A percentile compares a stretch with the other conserved stretches of the same genome.
phyloP scores from a whole-genome alignment of 768 basidiomycete genomes.

The Mrakia blollopis region DNA sequence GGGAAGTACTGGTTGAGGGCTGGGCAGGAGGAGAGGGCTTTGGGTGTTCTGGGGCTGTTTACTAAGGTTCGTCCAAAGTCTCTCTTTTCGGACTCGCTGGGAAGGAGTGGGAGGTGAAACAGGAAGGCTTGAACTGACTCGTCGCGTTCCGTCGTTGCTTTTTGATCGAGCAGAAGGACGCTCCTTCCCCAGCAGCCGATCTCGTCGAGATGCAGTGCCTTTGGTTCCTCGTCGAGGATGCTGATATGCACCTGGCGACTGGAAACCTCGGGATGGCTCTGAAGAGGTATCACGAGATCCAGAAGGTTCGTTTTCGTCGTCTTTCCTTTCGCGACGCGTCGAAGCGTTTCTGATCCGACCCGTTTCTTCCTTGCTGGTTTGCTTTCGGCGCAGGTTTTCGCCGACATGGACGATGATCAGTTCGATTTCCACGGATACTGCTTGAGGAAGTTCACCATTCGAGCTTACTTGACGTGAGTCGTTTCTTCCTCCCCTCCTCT shows the following conservation, averaged over 20 bases:
- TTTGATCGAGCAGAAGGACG: slow-evolving; percentile 65
- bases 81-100: neutral
- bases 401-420: slow-evolving; percentile 87
- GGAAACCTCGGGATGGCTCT: slow-evolving; percentile 71
- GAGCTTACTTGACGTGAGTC: slow-evolving; percentile 75
- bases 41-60: slow-evolving; percentile 70
- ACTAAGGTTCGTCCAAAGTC: slow-evolving; percentile 63
- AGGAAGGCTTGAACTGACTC: neutral
- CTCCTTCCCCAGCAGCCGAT: slow-evolving; percentile 65
- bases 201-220: slow-evolving; percentile 94
- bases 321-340: neutral
- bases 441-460: slow-evolving; percentile 78
- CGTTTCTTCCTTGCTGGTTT: slow-evolving; percentile 2
- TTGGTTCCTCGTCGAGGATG: slow-evolving; percentile 78
- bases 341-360: neutral
- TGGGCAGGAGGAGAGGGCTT: slow-evolving; percentile 71
- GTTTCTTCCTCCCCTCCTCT: neutral
- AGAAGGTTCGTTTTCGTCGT: slow-evolving; percentile 54
- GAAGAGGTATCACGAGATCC: slow-evolving; percentile 73
- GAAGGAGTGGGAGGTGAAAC: neutral
- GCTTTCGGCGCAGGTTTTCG: slow-evolving; percentile 59
- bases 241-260: slow-evolving; percentile 59
- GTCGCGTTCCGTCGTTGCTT: no score
- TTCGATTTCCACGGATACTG: slow-evolving; percentile 98
- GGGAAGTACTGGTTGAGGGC: slow-evolving; percentile 86